These are phyloP conservation scores for Hymenoscyphus scutula DNA, from an alignment of 2,329 filamentous ascomycete genomes.

Conservation along the genomic window DNA sequence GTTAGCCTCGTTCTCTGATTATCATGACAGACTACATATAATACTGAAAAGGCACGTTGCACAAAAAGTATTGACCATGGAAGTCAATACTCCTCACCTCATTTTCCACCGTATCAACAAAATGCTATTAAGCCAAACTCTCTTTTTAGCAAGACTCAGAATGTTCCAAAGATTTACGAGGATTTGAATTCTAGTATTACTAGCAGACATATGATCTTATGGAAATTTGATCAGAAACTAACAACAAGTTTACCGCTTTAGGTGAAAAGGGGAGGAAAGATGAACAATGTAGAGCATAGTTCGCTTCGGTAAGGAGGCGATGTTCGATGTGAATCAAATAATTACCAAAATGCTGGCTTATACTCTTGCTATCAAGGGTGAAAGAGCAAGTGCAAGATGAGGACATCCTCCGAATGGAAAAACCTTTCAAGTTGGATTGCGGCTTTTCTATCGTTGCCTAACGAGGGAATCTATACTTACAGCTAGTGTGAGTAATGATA, in stretches of 20 bases:
- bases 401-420: slow-evolving; percentile 8
- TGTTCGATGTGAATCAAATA: slow-evolving; percentile 10
- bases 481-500: neutral
- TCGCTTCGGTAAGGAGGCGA: slow-evolving; percentile 11
- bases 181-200: too few relatives aligned
- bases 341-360: slow-evolving; percentile 9
- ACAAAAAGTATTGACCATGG: slow-evolving; percentile 47
- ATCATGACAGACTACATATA: slow-evolving; percentile 8
- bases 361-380: slow-evolving; percentile 11
- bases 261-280: neutral
- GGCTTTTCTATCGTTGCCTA: neutral
- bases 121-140: slow-evolving; percentile 55
- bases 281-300: slow-evolving; percentile 10
- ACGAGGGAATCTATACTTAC: neutral
- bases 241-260: slow-evolving; percentile 11
- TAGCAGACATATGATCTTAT: neutral
- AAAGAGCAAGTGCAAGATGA: slow-evolving; percentile 7
- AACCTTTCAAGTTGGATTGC: slow-evolving; percentile 7
- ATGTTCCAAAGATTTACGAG: too few relatives aligned
- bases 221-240: neutral
- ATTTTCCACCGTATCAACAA: too few relatives aligned
- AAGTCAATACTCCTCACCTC: too few relatives aligned
- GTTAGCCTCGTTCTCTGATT: too few relatives aligned
- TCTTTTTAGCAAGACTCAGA: slow-evolving; percentile 37
- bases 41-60: slow-evolving; percentile 41